Percentiles rank a stretch among this genome's conserved stretches.
These are phyloP conservation scores for Tilletiaria anomala DNA, from an alignment of 1,284 basidiomycete species.

Conservation along the genomic window DNA sequence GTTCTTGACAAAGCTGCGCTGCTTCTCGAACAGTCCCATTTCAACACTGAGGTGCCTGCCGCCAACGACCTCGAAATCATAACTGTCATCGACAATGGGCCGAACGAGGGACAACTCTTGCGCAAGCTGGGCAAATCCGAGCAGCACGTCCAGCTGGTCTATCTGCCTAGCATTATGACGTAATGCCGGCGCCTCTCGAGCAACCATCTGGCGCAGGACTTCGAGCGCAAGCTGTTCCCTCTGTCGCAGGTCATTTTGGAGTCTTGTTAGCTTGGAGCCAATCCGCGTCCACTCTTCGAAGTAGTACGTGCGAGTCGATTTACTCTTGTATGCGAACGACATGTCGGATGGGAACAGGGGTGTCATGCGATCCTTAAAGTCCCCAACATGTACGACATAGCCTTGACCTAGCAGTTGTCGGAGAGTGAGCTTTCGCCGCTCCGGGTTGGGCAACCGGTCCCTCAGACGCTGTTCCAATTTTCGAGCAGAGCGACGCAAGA, in stretches of 20 bases:
- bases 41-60: conserved; percentile 90
- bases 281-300: conserved; percentile 16
- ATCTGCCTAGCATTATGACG: conserved; percentile 63
- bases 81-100: conserved; percentile 52
- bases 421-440: too few relatives aligned
- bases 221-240: conserved; percentile 21
- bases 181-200: conserved; percentile 6
- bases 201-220: conserved; percentile 16
- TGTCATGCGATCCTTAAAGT: conserved; percentile 3
- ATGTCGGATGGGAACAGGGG: conserved; percentile 7
- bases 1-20: conserved; percentile 70
- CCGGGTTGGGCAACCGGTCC: conserved; percentile 8
- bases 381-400: conserved; percentile 28
- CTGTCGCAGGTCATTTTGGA: conserved; percentile 12
- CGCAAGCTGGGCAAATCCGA: conserved; percentile 70
- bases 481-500: conserved; percentile 11
- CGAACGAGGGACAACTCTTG: conserved; percentile 61
- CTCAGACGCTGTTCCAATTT: conserved; percentile 15
- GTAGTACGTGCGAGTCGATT: conserved; percentile 28
- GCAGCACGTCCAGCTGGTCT: conserved; percentile 74
- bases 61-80: conserved; percentile 50
- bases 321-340: conserved; percentile 20
- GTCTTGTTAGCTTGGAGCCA: conserved; percentile 12
- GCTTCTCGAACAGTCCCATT: conserved; percentile 57
- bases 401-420: conserved; percentile 29